Evolutionary conservation across 768 basidiomycete species (phyloP), one percentile per base, ranked within the genome.

Genomic region (Pholiota microspora): DNA sequence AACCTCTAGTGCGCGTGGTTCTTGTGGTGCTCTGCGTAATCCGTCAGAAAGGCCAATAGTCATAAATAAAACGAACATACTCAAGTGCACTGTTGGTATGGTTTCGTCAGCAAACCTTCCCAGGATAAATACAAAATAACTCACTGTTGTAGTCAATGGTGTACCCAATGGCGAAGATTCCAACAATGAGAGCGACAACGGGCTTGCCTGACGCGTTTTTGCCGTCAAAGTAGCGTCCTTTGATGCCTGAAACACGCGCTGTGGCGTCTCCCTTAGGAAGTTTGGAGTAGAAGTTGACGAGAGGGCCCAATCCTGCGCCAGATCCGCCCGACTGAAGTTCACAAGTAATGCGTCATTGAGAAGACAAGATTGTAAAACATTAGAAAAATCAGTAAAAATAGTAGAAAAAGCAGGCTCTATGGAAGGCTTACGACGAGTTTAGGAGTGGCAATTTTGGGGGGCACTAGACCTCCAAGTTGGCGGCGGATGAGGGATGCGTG

Each of bases 221-320:
- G 59, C 92, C 94, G 61, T 80, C 84, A 72, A 94, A 94, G 74
- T 78, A 92, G 42, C 86, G 78, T n/a, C 72, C 89, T 71, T 90
- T 89, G 65, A 96, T 76, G 18, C 93, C 91, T 51, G 73, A 73
- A 50, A 79, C 75, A 16, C 84, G 74, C 34, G 78, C 67, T 15
- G 90, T 77, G 31, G 85, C 82, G 35, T 83, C 76, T 44, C 95
- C 95, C 71, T 98, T 98, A 60, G 94, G 96, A 47, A 98, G 83
- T 73, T 93, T 95, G 56, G 91, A 94, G 79, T 98, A 98, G 75
- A 97, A 98, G 62, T 92, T 85, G 59, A 97, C 93, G 67, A 98
- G 88, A 28, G 86, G 85, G 54, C 81, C 77, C 50, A 96, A 88
- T 58, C 90, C 85, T 40, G 83, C 84, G 40, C 92, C 92, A 51